Base-by-base conservation (phyloP, 1,284 basidiomycete genomes). In the Puccinia triticina region DNA sequence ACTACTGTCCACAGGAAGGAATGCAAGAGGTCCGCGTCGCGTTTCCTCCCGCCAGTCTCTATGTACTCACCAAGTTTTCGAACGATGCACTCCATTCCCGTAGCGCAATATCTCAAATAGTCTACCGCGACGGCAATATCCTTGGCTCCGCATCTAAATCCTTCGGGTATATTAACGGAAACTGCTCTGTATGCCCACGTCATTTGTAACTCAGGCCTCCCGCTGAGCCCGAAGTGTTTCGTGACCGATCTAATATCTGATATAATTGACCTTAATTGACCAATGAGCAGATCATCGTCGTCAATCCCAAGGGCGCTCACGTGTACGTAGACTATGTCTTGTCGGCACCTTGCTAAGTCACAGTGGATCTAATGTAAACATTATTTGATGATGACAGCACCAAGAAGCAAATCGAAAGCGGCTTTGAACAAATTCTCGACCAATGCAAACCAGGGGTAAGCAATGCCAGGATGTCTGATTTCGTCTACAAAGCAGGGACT, bases 141-240 rank as follows among this genome's bases (percentile, higher is more conserved):
- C 66, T 69, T 46, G 34, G 43, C 16, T 14, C 43, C 11, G 43
- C 2, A 40, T 69, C 66, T 2, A 48, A 46, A 37, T 16, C 26
- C 40, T 37, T 69, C 23, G 66, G 66, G 29, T 69, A 69, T 23
- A 48, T 69, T 18, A n/a, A n/a, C 26, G n/a, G 43, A 69, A 69
- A 48, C 43, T 69, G 66, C 48, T 69, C 66, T 7, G 66, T 69
- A 48, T 29, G 66, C 40, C 66, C 4, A 40, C 21, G 18, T 29
- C 18, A 34, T 66, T 66, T 43, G 43, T 43, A 10, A 67, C 40
- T 43, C 10, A 7, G 2, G 16, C 4, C 37, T 67, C 64, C n/a
- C 23, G 21, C 18, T 66, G 12, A 3, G 21, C 21, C 40, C 23
- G 10, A 40, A 10, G 23, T 18, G n/a, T 21, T 29, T 26, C 26